Base-by-base conservation (phyloP, 202 grass and related monocot genomes). In the Setaria viridis region DNA sequence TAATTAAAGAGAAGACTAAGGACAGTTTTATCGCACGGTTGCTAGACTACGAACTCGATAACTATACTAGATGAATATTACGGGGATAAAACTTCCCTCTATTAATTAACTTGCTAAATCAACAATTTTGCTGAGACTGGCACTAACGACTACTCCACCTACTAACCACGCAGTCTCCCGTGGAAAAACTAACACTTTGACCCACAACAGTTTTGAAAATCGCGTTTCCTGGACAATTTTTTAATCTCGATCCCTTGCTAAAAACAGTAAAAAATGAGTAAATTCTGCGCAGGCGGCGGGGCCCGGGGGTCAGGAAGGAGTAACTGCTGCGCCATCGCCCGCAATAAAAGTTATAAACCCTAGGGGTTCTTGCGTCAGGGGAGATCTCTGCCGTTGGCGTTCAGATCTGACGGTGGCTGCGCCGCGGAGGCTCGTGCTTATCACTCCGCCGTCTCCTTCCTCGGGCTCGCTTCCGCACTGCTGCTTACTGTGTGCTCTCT, bases 281-380 rank as follows among this genome's bases (percentile, higher is more conserved):
- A 56, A 42, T 85, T 70, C 51, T 33, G 39, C 42, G 49, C 39
- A 60, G 49, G 21, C 16, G 2, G 42, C 1, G 62, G 81, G 77
- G 43, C 71, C 82, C 77, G 54, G 54, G 35, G n/a, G 48, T 71
- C 71, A 85, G 83, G 15, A 70, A 81, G 77, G 64, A 89, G 80
- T 90, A 80, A 90, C 56, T 90, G 57, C 79, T 56, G 57, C 14
- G 45, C 72, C 80, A 84, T 51, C n/a, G 62, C 5, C 64, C 41
- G 11, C 79, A 79, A 90, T 49, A 84, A 90, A 87, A 83, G 79
- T 79, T 83, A 90, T 85, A 95, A 94, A 97, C 90, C 92, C 95
- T 93, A 93, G 87, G 56, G 88, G 72, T 88, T 86, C 89, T 84
- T 76, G 70, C 78, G 25, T 81, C 84, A 42, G 70, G 82, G 63